Evolutionary conservation across 208 protist species (phyloP).

Genomic region (Naegleria lovaniensis): DNA sequence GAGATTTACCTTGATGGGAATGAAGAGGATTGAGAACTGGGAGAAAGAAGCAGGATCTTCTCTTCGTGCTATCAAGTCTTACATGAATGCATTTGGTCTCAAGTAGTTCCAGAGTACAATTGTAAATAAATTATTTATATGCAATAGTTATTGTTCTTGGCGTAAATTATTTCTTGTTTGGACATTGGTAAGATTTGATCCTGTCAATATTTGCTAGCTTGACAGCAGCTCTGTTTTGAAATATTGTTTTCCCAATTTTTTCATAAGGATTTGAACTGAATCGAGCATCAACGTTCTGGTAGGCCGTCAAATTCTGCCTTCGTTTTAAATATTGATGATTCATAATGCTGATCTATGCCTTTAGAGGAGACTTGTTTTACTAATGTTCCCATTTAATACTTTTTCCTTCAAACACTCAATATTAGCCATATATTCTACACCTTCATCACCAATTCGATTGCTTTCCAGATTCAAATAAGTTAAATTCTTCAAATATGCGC

Average conservation of each 20-base stretch:
- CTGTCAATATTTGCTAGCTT: slow-evolving; percentile 21
- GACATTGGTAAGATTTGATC: neutral
- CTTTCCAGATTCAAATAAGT: too few species aligned
- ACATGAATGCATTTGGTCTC: neutral
- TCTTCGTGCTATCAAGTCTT: neutral
- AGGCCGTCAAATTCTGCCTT: slow-evolving; percentile 9
- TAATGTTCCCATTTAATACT: too few species aligned
- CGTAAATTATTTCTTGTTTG: too few species aligned
- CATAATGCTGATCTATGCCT: too few species aligned
- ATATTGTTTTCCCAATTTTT: slow-evolving; percentile 6
- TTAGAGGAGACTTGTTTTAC: too few species aligned
- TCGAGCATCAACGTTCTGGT: neutral
- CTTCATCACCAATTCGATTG: too few species aligned
- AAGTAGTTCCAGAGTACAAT: too few species aligned
- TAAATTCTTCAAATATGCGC: too few species aligned
- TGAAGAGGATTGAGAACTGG: neutral
- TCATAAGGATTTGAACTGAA: slow-evolving; percentile 11
- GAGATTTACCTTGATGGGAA: neutral
- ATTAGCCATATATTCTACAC: too few species aligned
- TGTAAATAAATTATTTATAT: too few species aligned
- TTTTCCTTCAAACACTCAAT: too few species aligned
- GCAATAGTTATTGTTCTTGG: too few species aligned
- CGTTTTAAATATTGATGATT: neutral
- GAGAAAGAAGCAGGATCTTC: neutral
- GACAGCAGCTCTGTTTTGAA: slow-evolving; percentile 20